phyloP scores from a whole-genome alignment of 805 yeast species.

The Danielia reshetovae region DNA sequence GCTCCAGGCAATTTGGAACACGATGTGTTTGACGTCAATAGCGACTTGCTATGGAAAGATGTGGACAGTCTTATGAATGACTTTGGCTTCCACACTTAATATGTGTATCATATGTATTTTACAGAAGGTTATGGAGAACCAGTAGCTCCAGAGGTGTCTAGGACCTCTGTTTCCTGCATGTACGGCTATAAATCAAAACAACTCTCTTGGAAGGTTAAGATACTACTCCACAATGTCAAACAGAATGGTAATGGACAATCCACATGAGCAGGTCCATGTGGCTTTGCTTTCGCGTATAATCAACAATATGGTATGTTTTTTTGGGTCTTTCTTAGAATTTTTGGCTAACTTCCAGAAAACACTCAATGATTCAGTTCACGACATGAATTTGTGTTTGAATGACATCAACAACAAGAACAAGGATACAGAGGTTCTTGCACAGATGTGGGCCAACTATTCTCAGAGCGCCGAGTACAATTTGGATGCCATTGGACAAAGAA shows the following conservation, averaged over 20 bases:
- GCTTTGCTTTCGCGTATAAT: constrained; percentile 74
- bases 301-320: constrained; percentile 61
- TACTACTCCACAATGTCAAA: not conserved
- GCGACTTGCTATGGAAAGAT: constrained; percentile 68
- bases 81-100: constrained; percentile 76
- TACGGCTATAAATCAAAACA: not conserved
- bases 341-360: constrained; percentile 46
- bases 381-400: constrained; percentile 57
- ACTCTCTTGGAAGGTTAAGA: not conserved
- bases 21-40: constrained; percentile 44
- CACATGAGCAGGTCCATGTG: constrained; percentile 78
- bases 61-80: constrained; percentile 89
- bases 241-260: constrained; percentile 63
- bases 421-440: constrained; percentile 66
- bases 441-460: constrained; percentile 75
- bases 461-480: constrained; percentile 68
- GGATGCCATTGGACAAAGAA: constrained; percentile 59
- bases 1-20: constrained; percentile 24
- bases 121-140: not conserved
- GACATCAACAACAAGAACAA: constrained; percentile 63
- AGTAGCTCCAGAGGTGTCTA: too few relatives aligned
- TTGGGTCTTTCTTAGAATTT: not conserved
- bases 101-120: constrained; percentile 1
- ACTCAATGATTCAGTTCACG: constrained; percentile 65
- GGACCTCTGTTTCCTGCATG: not conserved